A percentile compares a stretch with the other conserved stretches of the same genome.
These are phyloP conservation scores for Oryza brachyantha DNA, from an alignment of 176 grass and related monocot genomes.

Conservation along the genomic window DNA sequence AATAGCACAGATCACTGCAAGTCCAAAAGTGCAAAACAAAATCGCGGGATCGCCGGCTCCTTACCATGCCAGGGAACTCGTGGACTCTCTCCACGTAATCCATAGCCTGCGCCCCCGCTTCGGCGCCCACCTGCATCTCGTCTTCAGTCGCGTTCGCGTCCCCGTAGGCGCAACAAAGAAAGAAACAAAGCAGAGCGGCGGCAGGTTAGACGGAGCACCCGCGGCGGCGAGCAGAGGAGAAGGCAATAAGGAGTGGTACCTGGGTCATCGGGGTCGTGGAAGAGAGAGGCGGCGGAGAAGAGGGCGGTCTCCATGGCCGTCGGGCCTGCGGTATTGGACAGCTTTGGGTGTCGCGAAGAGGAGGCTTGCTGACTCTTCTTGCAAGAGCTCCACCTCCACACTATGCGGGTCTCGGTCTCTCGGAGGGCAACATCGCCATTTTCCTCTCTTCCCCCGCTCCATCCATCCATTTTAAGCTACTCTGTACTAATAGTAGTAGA, in stretches of 20 bases:
- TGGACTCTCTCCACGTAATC: slow-evolving; percentile 20
- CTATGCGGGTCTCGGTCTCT: too few relatives aligned
- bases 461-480: too few relatives aligned
- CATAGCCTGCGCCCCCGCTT: background rate
- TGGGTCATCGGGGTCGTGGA: slow-evolving; percentile 4
- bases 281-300: slow-evolving; percentile 38
- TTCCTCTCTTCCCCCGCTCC: too few relatives aligned
- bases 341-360: background rate
- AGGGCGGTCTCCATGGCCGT: slow-evolving; percentile 39
- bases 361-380: background rate
- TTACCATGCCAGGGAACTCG: slow-evolving; percentile 25
- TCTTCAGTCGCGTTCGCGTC: background rate
- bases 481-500: too few relatives aligned
- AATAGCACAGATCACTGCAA: background rate
- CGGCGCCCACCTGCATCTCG: background rate
- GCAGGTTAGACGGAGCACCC: background rate
- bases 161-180: background rate
- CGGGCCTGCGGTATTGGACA: background rate
- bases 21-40: background rate
- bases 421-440: slow-evolving; percentile 3
- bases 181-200: background rate
- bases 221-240: too few relatives aligned
- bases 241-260: background rate
- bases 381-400: too few relatives aligned
- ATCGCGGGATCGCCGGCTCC: background rate